Evolutionary conservation across 495 filamentous ascomycete genomes (phyloP).

Genomic region (Collariella sp.): DNA sequence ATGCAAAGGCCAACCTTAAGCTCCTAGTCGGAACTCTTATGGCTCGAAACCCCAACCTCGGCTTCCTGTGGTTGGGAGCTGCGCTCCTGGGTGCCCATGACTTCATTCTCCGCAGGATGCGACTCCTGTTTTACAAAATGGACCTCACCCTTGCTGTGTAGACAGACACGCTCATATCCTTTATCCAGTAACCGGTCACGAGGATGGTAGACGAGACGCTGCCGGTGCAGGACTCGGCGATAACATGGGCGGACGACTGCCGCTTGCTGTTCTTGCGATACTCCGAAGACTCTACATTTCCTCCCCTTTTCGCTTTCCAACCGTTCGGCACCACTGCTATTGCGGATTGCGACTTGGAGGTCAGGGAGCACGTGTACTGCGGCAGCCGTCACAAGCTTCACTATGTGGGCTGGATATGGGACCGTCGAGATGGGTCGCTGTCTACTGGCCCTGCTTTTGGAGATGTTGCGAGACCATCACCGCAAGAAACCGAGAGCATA

Average conservation of each 20-base stretch:
- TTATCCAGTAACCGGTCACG: not conserved
- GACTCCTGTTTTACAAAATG: not conserved
- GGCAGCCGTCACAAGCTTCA: not conserved
- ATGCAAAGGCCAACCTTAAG: not conserved
- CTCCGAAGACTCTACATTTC: not conserved
- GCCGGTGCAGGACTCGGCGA: not conserved
- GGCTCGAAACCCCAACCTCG: slow-evolving; percentile 1
- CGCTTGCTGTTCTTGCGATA: not conserved
- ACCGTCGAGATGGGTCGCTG: not conserved
- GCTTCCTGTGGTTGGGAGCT: slow-evolving; percentile 7
- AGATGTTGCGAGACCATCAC: not conserved
- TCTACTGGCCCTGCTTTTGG: not conserved
- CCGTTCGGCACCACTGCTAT: not conserved
- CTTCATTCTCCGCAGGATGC: not conserved
- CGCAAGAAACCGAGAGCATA: not conserved
- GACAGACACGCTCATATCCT: not conserved
- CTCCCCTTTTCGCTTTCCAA: not conserved
- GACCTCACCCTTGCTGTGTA: not conserved
- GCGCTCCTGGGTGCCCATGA: slow-evolving; percentile 1
- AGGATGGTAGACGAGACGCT: not conserved
- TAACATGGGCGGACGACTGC: not conserved
- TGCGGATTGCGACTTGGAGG: not conserved
- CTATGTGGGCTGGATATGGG: not conserved
- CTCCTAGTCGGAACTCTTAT: not conserved
- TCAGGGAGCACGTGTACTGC: not conserved